Conservation (phyloP, 202 grass and related monocot genomes). For the Bolboschoenoplectus hybrid region DNA sequence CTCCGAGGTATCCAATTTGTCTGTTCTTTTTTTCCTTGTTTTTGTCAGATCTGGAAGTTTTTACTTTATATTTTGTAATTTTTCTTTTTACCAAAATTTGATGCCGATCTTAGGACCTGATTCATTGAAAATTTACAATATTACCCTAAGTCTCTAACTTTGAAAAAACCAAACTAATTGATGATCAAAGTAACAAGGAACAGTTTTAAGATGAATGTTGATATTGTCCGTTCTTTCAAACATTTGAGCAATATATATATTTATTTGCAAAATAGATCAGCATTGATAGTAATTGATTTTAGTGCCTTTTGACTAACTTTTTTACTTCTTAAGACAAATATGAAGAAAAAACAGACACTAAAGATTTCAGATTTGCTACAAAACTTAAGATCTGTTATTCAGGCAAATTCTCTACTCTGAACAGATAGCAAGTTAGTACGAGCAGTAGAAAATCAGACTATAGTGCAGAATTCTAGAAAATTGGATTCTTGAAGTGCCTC, state of each 20-base stretch:
- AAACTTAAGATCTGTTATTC: not conserved
- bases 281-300: not conserved
- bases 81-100: too few species aligned
- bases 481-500: not conserved
- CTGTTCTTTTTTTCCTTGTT: not conserved
- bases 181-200: not conserved
- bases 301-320: not conserved
- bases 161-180: not conserved
- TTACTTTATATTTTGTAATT: not conserved
- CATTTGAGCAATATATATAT: not conserved
- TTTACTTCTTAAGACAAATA: not conserved
- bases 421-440: not conserved
- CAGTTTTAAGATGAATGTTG: not conserved
- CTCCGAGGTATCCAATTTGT: conserved; percentile 61
- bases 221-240: not conserved
- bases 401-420: not conserved
- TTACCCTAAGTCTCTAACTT: not conserved
- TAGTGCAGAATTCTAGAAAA: not conserved
- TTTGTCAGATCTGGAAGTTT: not conserved
- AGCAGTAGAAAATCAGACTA: not conserved
- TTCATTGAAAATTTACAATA: not conserved
- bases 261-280: not conserved
- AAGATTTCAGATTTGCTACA: not conserved
- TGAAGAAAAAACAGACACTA: not conserved
- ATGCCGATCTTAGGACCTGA: too few species aligned